Percentiles rank a stretch among this genome's conserved stretches.
Conservation (phyloP, 1,284 basidiomycete species). For the Coniferiporia sulphurascens region DNA sequence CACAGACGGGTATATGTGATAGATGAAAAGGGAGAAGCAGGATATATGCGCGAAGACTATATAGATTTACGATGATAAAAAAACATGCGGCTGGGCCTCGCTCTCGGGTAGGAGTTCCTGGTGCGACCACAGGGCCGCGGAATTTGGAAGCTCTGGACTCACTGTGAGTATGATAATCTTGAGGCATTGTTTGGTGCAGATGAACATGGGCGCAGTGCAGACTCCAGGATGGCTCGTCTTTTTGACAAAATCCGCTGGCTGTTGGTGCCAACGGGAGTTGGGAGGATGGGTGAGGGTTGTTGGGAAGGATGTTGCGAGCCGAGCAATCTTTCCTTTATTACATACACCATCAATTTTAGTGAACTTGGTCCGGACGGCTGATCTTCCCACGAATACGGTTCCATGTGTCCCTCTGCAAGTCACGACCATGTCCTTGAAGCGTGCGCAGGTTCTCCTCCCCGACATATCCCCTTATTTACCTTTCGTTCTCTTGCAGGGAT, state of each 20-base stretch:
- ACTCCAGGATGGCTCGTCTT: conserved; percentile 42
- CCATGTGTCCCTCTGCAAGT: neutral
- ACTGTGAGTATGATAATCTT: conserved; percentile 43
- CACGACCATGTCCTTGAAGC: conserved; percentile 5
- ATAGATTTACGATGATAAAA: conserved; percentile 10
- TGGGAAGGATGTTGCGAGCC: conserved; percentile 9
- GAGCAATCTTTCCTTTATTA: neutral
- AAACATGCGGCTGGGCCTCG: conserved; percentile 28
- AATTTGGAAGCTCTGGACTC: conserved; percentile 23
- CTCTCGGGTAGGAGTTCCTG: conserved; percentile 25
- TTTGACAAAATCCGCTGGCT: conserved; percentile 16
- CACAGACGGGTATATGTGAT: neutral
- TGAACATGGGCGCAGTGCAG: conserved; percentile 45
- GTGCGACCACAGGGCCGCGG: conserved; percentile 19
- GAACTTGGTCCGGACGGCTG: neutral
- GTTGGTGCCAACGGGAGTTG: conserved; percentile 12
- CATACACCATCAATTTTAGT: conserved; percentile 7
- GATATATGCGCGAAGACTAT: conserved; percentile 8
- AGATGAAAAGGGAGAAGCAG: conserved; percentile 5
- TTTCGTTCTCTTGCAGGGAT: conserved; percentile 37
- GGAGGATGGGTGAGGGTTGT: conserved; percentile 8
- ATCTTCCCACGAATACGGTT: neutral
- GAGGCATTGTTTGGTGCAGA: conserved; percentile 40
- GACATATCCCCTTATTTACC: conserved; percentile 10
- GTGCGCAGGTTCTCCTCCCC: conserved; percentile 2